phyloP scores from a whole-genome alignment of 1,139 yeast species.

The Blastobotrys apis region DNA sequence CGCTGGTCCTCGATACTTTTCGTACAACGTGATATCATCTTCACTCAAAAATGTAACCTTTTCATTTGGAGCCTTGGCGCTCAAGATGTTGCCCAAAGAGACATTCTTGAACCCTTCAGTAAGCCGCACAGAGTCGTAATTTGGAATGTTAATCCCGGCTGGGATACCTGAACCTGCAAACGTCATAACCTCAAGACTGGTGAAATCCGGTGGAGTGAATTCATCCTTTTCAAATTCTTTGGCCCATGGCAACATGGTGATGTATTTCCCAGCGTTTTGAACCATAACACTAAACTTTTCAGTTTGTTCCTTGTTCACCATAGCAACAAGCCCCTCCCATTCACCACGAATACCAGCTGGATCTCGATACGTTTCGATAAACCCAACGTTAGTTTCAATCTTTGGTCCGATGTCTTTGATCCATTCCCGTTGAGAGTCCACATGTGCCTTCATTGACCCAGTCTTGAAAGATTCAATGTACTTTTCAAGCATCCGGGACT shows the following conservation, averaged over 20 bases:
- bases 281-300: conserved; percentile 72
- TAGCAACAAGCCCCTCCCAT: conserved; percentile 92
- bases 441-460: conserved; percentile 83
- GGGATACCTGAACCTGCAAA: conserved; percentile 90
- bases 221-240: conserved; percentile 68
- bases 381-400: conserved; percentile 84
- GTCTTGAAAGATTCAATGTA: conserved; percentile 70
- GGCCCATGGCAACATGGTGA: conserved; percentile 72
- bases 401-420: conserved; percentile 79
- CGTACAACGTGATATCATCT: conserved; percentile 52
- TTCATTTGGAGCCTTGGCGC: conserved; percentile 67
- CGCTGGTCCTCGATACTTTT: conserved; percentile 72
- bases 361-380: conserved; percentile 88
- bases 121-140: conserved; percentile 82
- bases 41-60: conserved; percentile 62
- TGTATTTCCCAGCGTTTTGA: conserved; percentile 58
- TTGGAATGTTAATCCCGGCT: conserved; percentile 89
- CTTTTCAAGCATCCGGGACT: conserved; percentile 55
- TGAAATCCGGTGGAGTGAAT: conserved; percentile 90
- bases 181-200: conserved; percentile 82
- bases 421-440: conserved; percentile 80
- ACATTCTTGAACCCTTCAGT: conserved; percentile 85
- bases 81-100: conserved; percentile 77
- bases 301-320: conserved; percentile 84
- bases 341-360: conserved; percentile 91